phyloP scores from a whole-genome alignment of 805 yeast species.

The Ogataea kodamae region DNA sequence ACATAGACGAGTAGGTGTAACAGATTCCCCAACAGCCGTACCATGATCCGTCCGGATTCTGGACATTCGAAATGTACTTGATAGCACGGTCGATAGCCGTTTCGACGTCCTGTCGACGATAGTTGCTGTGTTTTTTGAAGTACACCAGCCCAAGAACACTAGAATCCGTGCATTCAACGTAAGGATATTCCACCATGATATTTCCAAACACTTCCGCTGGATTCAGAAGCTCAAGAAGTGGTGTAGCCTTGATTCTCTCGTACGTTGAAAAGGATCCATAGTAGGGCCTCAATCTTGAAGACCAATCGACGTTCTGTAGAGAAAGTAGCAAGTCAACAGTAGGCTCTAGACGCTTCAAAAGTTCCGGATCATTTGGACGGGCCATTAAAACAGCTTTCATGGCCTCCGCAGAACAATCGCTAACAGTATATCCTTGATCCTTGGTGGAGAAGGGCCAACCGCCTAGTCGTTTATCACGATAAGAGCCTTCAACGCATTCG shows the following conservation, averaged over 20 bases:
- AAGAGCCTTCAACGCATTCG: slow-evolving; percentile 73
- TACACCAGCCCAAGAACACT: slow-evolving; percentile 83
- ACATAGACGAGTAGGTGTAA: slow-evolving; percentile 94
- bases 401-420: slow-evolving; percentile 97
- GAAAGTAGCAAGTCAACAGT: slow-evolving; percentile 74
- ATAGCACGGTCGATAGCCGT: slow-evolving; percentile 73
- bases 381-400: slow-evolving; percentile 93
- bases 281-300: slow-evolving; percentile 45
- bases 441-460: slow-evolving; percentile 97
- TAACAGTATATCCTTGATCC: slow-evolving; percentile 92
- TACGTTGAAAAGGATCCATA: slow-evolving; percentile 92
- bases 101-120: slow-evolving; percentile 62
- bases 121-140: slow-evolving; percentile 63
- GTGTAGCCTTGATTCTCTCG: slow-evolving; percentile 80
- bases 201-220: slow-evolving; percentile 99
- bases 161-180: slow-evolving; percentile 97
- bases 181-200: slow-evolving; percentile 97
- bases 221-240: slow-evolving; percentile 69
- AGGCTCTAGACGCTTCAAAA: slow-evolving; percentile 50
- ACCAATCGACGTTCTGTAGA: slow-evolving; percentile 68
- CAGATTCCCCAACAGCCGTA: slow-evolving; percentile 99
- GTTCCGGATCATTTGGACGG: slow-evolving; percentile 54
- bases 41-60: slow-evolving; percentile 87
- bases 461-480: slow-evolving; percentile 79
- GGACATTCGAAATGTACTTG: slow-evolving; percentile 63